These are phyloP conservation scores for Ophiocordyceps unilateralis DNA, from an alignment of 2,329 filamentous ascomycete genomes.

Conservation along the genomic window DNA sequence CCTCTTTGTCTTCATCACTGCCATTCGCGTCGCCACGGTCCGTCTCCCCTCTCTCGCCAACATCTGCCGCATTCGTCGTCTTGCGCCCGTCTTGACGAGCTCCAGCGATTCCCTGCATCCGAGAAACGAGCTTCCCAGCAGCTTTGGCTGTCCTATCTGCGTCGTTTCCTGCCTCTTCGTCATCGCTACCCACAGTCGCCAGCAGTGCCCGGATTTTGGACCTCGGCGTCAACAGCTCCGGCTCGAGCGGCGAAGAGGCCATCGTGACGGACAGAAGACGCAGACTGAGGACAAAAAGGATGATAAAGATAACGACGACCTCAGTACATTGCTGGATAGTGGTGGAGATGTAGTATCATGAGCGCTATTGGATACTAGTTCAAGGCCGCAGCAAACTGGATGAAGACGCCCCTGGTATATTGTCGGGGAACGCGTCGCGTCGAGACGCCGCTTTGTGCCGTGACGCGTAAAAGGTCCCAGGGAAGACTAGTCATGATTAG, in stretches of 20 bases:
- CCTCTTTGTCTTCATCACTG: conserved; percentile 13
- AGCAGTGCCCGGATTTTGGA: conserved; percentile 39
- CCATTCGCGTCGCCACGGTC: conserved; percentile 3
- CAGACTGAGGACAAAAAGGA: neutral
- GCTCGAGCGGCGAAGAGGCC: conserved; percentile 4
- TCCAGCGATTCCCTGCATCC: conserved; percentile 30
- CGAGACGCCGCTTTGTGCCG: no score
- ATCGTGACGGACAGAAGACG: neutral
- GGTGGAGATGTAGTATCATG: no score
- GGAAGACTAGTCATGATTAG: no score
- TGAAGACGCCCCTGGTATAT: no score
- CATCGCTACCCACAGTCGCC: conserved; percentile 30
- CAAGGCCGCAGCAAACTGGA: no score
- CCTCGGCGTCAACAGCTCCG: conserved; percentile 29
- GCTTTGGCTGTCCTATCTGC: conserved; percentile 28
- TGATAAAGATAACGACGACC: no score
- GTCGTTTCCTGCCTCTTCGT: conserved; percentile 22
- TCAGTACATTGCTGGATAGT: no score
- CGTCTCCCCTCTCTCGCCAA: neutral
- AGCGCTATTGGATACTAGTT: no score
- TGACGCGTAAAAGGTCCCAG: no score
- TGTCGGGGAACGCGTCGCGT: no score
- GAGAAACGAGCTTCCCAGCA: conserved; percentile 43
- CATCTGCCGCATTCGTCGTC: neutral
- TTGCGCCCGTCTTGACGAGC: neutral